phyloP scores from a whole-genome alignment of 305 asterid species.

The Fraxinus greggii region DNA sequence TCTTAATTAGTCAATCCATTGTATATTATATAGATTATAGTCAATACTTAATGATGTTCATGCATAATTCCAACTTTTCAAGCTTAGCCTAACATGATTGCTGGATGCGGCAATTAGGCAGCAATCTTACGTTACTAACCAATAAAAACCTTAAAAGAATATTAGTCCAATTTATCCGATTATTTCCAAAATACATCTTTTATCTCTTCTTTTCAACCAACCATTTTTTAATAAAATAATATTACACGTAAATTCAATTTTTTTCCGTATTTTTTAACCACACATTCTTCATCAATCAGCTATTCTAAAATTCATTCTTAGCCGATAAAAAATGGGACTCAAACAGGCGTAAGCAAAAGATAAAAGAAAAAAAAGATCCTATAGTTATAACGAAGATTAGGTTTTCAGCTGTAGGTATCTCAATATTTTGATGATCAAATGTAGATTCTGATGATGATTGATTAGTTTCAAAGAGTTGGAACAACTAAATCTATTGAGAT shows the following conservation, averaged over 20 bases:
- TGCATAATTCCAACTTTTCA: not conserved
- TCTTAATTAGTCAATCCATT: constrained; percentile 18
- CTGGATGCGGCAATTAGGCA: not conserved
- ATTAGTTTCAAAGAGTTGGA: constrained; percentile 22
- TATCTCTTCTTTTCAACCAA: too few species aligned
- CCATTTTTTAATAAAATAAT: too few species aligned
- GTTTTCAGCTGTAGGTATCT: not conserved
- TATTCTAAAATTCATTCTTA: too few species aligned
- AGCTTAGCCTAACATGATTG: not conserved
- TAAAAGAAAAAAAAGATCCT: too few species aligned
- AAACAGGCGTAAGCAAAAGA: too few species aligned
- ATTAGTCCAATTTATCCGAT: not conserved
- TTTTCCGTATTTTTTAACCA: too few species aligned
- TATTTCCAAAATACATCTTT: too few species aligned
- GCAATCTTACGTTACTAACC: constrained; percentile 9
- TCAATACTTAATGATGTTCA: not conserved
- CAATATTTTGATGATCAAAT: not conserved
- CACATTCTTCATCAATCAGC: too few species aligned
- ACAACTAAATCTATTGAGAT: constrained; percentile 52
- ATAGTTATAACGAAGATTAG: not conserved
- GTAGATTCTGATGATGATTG: constrained; percentile 14
- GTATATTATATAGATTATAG: not conserved
- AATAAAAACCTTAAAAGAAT: not conserved
- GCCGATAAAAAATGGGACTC: too few species aligned
- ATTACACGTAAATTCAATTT: too few species aligned